phyloP scores from a whole-genome alignment of 148 eudicot genomes.

The Suaeda aralocaspica region DNA sequence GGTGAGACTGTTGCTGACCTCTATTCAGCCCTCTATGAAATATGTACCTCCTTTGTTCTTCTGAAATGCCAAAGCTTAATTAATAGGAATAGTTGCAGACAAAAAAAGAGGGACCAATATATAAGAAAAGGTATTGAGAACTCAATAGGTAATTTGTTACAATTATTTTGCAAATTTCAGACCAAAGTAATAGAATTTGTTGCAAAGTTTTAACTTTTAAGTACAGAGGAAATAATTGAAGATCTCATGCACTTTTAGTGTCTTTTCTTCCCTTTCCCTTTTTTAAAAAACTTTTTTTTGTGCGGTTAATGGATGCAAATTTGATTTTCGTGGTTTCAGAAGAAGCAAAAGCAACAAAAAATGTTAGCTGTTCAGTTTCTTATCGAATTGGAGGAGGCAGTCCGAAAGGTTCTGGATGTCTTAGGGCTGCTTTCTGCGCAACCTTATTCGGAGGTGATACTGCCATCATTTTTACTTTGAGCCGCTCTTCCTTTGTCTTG shows the following conservation, averaged over 20 bases:
- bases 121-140: too few species aligned
- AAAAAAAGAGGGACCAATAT: too few species aligned
- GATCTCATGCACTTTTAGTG: not conserved
- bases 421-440: constrained; percentile 62
- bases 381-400: constrained; percentile 43
- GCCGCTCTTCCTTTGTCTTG: not conserved
- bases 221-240: not conserved
- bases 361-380: constrained; percentile 44
- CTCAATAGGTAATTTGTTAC: too few species aligned
- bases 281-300: too few species aligned
- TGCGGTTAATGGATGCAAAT: too few species aligned
- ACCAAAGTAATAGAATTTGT: too few species aligned
- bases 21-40: not conserved
- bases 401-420: constrained; percentile 49
- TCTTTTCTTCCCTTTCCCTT: too few species aligned
- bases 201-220: not conserved
- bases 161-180: too few species aligned
- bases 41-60: too few species aligned
- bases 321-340: constrained; percentile 41
- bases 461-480: not conserved
- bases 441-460: constrained; percentile 61
- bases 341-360: constrained; percentile 62
- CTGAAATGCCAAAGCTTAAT: not conserved
- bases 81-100: too few species aligned
- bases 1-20: constrained; percentile 33